These are phyloP conservation scores for Colletotrichum coccodes DNA, from an alignment of 2,329 filamentous ascomycete species.

Conservation along the genomic window DNA sequence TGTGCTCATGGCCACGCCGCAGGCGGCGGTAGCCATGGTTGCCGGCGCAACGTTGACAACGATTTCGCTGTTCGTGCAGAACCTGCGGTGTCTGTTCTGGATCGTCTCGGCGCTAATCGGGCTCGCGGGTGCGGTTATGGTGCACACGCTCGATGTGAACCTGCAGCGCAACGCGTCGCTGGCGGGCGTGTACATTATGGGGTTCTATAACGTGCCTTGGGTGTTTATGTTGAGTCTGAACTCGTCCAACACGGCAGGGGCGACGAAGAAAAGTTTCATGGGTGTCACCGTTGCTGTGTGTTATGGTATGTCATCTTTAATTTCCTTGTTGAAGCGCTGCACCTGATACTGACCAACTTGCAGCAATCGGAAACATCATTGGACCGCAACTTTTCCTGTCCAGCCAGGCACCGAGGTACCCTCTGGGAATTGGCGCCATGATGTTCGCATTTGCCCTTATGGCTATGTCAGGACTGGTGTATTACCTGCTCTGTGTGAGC, in stretches of 20 bases:
- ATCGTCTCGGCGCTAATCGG: conserved; percentile 37
- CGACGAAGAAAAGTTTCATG: conserved; percentile 45
- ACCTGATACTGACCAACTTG: neutral
- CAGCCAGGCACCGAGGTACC: conserved; percentile 40
- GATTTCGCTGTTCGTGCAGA: conserved; percentile 40
- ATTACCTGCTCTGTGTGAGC: conserved; percentile 35
- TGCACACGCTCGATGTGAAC: conserved; percentile 36
- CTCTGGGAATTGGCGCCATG: conserved; percentile 40
- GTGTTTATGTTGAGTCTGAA: conserved; percentile 41
- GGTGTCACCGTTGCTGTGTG: conserved; percentile 40
- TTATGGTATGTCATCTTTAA: conserved; percentile 30
- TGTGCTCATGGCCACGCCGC: conserved; percentile 43
- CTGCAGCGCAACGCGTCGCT: conserved; percentile 38
- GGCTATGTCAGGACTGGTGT: conserved; percentile 34
- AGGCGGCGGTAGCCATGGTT: conserved; percentile 45
- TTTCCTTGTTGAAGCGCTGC: neutral
- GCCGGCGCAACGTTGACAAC: conserved; percentile 36
- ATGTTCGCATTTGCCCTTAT: conserved; percentile 41
- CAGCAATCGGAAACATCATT: conserved; percentile 43
- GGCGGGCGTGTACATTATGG: conserved; percentile 45
- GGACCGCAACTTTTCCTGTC: conserved; percentile 42
- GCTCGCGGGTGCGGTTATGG: conserved; percentile 40
- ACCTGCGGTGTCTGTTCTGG: conserved; percentile 44
- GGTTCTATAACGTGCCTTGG: conserved; percentile 45
- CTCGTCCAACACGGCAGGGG: conserved; percentile 42